A percentile compares a stretch with the other conserved stretches of the same genome.
These are phyloP conservation scores for Aspergillus sp. DNA, from an alignment of 2,329 filamentous ascomycete species.

Conservation along the genomic window DNA sequence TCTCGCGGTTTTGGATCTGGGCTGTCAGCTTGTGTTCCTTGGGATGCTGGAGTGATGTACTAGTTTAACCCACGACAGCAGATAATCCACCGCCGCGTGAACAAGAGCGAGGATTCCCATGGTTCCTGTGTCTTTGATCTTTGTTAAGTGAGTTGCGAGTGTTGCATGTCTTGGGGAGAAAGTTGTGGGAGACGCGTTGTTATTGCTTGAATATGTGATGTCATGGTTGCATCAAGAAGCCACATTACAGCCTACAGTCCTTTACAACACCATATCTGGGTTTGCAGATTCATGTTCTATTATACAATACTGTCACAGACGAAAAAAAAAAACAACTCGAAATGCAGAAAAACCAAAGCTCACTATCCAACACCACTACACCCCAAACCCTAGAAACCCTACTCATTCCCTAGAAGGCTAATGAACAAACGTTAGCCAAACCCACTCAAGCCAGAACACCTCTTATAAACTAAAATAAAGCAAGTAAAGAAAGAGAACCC, in stretches of 20 bases:
- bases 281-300: too few relatives aligned
- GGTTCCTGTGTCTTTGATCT: not conserved
- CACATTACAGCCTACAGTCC: not conserved
- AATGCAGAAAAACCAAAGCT: too few relatives aligned
- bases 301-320: too few relatives aligned
- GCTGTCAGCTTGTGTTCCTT: not conserved
- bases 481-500: not conserved
- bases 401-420: too few relatives aligned
- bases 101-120: not conserved
- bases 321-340: too few relatives aligned
- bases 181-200: too few relatives aligned
- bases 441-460: not conserved
- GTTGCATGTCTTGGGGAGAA: not conserved
- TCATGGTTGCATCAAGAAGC: not conserved
- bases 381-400: too few relatives aligned
- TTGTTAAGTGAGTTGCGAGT: not conserved
- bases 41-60: not conserved
- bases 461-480: not conserved
- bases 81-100: slow-evolving; percentile 10
- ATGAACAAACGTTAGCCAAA: not conserved
- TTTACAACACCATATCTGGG: too few relatives aligned
- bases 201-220: not conserved
- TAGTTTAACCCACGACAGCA: slow-evolving; percentile 15
- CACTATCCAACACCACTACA: too few relatives aligned
- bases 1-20: slow-evolving; percentile 33